Base-by-base conservation (phyloP, 345 rosid genomes). In the Aquilaria sinensis region DNA sequence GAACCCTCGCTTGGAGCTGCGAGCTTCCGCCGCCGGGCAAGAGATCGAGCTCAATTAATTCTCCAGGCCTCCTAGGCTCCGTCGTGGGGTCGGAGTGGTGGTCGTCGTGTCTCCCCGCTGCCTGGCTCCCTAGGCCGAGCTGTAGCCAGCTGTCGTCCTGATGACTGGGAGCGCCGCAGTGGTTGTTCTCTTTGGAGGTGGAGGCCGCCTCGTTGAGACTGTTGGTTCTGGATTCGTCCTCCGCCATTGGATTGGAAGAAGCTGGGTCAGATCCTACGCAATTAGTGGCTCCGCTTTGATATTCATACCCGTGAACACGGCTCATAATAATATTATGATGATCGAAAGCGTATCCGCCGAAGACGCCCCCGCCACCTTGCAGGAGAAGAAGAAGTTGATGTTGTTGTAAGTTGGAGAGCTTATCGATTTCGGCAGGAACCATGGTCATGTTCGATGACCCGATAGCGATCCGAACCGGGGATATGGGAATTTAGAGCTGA, bases 191-290 rank as follows among this genome's bases (percentile, higher is more conserved):
- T 61, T 83, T 88, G 51, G 92, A 81, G 69, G 82, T 82, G 12
- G 90, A 86, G 66, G 79, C 78, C 0, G 76, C 81, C 30, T 84
- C 85, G 52, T 74, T 71, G 15, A 68, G 75, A 66, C 90, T 76
- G 66, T 86, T 81, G 60, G 81, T 75, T 75, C 92, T 86, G 13
- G 97, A 86, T 65, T 87, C 92, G 51, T 94, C 89, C 72, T 88
- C 93, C 2, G 92, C 98, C 97, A 88, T 86, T 66, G 74, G 68
- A 69, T 65, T 74, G 63, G 56, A 58, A 67, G 56, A 58, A 52
- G 61, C 71, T 67, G 62, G 72, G 77, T 80, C 85, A 77, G 91
- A 81, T 78, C 79, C 85, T 78, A 74, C 58, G 72, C 56, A 66
- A 37, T 37, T 37, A 37, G 43, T 37, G 64, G 72, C 78, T 71